phyloP scores from a whole-genome alignment of 257 asterid species.

The Solanum piurae region DNA sequence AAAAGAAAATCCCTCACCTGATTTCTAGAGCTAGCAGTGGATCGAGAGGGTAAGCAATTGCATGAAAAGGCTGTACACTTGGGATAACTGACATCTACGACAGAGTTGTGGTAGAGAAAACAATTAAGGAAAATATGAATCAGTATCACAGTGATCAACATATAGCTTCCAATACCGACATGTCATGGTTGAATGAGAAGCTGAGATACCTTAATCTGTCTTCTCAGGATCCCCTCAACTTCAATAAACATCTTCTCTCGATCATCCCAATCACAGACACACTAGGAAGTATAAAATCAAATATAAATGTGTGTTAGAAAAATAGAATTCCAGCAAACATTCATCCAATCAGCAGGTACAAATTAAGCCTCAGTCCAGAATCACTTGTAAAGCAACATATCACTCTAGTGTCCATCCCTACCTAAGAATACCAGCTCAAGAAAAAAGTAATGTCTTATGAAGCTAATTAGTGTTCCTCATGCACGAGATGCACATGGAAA shows the following conservation, averaged over 20 bases:
- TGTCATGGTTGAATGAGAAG: not conserved
- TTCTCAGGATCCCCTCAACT: slow-evolving; percentile 89
- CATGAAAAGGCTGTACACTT: slow-evolving; percentile 99
- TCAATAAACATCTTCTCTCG: slow-evolving; percentile 88
- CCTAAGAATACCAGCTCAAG: not conserved
- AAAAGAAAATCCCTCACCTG: slow-evolving; percentile 37
- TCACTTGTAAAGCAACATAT: not conserved
- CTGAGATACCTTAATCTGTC: slow-evolving; percentile 76
- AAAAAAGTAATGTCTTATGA: not conserved
- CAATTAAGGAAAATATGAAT: not conserved
- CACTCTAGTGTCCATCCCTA: not conserved
- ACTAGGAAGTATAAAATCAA: slow-evolving; percentile 29
- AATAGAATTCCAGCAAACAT: not conserved
- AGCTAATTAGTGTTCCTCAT: not conserved
- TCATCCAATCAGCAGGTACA: not conserved
- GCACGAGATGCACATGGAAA: not conserved
- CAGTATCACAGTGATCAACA: not conserved
- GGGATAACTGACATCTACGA: slow-evolving; percentile 83
- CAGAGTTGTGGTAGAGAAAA: not conserved
- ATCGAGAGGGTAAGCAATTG: slow-evolving; percentile 97
- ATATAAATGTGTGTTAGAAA: not conserved
- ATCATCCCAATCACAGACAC: slow-evolving; percentile 96
- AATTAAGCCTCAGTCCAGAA: not conserved
- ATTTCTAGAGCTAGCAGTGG: slow-evolving; percentile 90
- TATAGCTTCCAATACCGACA: not conserved